These are phyloP conservation scores for Noccaea bulbosa DNA, from an alignment of 345 rosid species.

Conservation along the genomic window DNA sequence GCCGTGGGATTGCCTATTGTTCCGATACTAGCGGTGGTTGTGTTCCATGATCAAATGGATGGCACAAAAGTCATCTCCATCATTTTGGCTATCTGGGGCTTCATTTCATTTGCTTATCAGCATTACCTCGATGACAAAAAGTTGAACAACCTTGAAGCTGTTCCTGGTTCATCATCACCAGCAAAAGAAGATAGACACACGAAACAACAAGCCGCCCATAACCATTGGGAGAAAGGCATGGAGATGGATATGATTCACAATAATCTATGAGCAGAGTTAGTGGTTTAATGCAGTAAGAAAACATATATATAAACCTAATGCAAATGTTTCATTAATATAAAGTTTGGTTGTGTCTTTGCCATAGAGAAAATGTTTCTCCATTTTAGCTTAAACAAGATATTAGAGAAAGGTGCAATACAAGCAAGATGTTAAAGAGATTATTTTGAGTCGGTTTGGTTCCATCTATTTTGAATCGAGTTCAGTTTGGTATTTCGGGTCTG, in stretches of 20 bases:
- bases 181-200: neutral
- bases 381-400: too few relatives aligned
- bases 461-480: too few relatives aligned
- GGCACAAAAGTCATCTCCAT: slow-evolving; percentile 35
- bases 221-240: neutral
- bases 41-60: slow-evolving; percentile 36
- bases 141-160: neutral
- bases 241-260: neutral
- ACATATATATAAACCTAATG: neutral
- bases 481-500: too few relatives aligned
- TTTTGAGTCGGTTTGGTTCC: too few relatives aligned
- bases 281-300: neutral
- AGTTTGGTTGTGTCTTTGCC: neutral
- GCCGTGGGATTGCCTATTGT: slow-evolving; percentile 37
- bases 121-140: slow-evolving; percentile 37
- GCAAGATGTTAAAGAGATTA: too few relatives aligned
- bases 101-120: slow-evolving; percentile 40
- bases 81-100: slow-evolving; percentile 43
- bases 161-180: neutral
- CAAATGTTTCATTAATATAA: neutral
- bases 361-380: neutral
- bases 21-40: slow-evolving; percentile 30
- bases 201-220: neutral
- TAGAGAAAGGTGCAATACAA: too few relatives aligned
- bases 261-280: neutral